Evolutionary conservation across 805 yeast genomes (phyloP).

Genomic region (Cyberlindnera lachancei): DNA sequence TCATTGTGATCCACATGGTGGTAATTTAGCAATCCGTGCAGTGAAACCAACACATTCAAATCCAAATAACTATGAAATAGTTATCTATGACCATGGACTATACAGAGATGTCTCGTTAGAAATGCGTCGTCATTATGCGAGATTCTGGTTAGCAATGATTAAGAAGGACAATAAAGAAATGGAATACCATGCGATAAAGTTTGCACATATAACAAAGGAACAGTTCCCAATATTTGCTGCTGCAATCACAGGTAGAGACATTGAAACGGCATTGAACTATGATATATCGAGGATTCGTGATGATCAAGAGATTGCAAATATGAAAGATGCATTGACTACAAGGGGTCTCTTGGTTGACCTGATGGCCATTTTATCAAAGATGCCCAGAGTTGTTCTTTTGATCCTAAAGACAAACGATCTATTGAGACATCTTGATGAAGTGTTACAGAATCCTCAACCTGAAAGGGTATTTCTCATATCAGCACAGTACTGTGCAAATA

Average conservation of each 20-base stretch:
- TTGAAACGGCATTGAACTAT: constrained; percentile 61
- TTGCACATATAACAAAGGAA: constrained; percentile 72
- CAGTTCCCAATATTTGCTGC: constrained; percentile 84
- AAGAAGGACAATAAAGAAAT: constrained; percentile 61
- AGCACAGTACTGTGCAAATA: constrained; percentile 82
- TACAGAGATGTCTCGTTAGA: constrained; percentile 76
- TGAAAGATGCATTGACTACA: constrained; percentile 56
- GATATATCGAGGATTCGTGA: constrained; percentile 50
- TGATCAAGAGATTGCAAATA: constrained; percentile 54
- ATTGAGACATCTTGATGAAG: constrained; percentile 83
- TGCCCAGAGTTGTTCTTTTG: constrained; percentile 81
- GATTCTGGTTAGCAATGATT: constrained; percentile 85
- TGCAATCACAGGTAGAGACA: constrained; percentile 92
- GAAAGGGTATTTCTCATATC: constrained; percentile 82
- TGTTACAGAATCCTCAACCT: constrained; percentile 67
- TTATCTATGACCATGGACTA: constrained; percentile 91
- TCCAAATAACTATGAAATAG: constrained; percentile 78
- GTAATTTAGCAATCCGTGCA: constrained; percentile 78
- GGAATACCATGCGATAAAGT: constrained; percentile 64
- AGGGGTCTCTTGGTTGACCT: constrained; percentile 63
- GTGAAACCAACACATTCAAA: constrained; percentile 25
- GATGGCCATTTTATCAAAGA: constrained; percentile 67
- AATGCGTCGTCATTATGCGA: constrained; percentile 77
- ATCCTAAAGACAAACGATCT: constrained; percentile 92
- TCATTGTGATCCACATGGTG: constrained; percentile 99